A percentile compares a stretch with the other conserved stretches of the same genome.
phyloP scores from a whole-genome alignment of 129 eudicot genomes.

The Flaveria sonorensis region DNA sequence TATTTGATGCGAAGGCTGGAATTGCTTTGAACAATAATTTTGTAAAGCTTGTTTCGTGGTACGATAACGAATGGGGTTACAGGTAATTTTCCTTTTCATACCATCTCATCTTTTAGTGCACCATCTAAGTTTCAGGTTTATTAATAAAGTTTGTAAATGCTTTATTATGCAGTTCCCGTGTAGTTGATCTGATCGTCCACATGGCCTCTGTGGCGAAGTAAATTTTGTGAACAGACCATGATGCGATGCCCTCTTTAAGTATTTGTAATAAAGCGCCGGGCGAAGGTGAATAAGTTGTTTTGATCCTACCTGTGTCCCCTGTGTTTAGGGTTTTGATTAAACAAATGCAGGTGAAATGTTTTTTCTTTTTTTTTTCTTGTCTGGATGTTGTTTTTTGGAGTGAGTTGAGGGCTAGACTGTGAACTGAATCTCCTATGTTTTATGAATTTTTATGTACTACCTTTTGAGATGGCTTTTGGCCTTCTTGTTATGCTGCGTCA shows the following conservation, averaged over 20 bases:
- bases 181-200: conserved; percentile 71
- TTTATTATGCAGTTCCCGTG: conserved; percentile 50
- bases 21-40: conserved; percentile 62
- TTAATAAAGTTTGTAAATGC: neutral
- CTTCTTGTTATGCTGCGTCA: neutral
- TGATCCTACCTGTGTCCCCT: conserved; percentile 6
- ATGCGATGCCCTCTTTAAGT: neutral
- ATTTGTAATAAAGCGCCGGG: conserved; percentile 31
- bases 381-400: too few species aligned
- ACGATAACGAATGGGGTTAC: conserved; percentile 95
- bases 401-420: neutral
- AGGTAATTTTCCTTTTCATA: conserved; percentile 39
- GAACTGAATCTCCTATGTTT: conserved; percentile 23
- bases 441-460: neutral
- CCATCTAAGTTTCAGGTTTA: neutral
- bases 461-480: conserved; percentile 20
- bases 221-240: conserved; percentile 13
- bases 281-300: conserved; percentile 25
- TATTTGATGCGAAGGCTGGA: conserved; percentile 86
- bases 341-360: neutral
- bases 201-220: conserved; percentile 51
- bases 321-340: conserved; percentile 27
- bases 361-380: too few species aligned
- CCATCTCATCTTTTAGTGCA: neutral
- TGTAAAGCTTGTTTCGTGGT: conserved; percentile 78